Evolutionary conservation across 2,329 filamentous ascomycete species (phyloP), one percentile per base, ranked within the genome.

Genomic region (Periglandula ipomoeae): DNA sequence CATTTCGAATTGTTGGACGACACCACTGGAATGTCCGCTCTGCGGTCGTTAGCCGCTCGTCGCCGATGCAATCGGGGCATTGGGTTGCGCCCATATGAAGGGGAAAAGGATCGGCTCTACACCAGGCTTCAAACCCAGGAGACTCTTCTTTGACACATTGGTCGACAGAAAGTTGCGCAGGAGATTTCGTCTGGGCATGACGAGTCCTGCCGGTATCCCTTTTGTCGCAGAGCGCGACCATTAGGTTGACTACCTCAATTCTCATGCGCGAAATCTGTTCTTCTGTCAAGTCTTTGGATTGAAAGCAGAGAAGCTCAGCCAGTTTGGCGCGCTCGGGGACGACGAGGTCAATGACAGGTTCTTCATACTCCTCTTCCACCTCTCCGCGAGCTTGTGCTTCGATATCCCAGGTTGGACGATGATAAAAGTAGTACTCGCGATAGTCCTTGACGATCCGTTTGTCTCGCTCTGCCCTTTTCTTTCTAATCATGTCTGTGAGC

Each of bases 371-470:
- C 24, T 56, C 52, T 38, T 52, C 46, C 23, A 49, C 54, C 47
- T 60, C 35, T 2, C 50, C 47, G 7, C 22, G 22, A 47, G 30
- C 48, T 48, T 54, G 20, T 35, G 52, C 9, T 48, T 65, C 50
- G 24, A 66, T 61, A 32, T 65, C 61, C 57, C 46, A 57, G 27
- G 55, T 61, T 4, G 50, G 50, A 37, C 46, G 49, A 48, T 61
- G 47, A 35, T 60, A 56, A 39, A 63, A 65, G 45, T 63, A 63
- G 50, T 62, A 40, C 46, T 59, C 35, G 23, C 50, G 46, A 44
- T 65, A 64, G 39, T 54, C 49, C 47, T 55, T 55, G 17, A 53
- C 32, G 15, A 60, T 41, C 9, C 41, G n/a, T 34, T 53, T 56
- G 1, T 54, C 44, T 13, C 44, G 50, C 47, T 60, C 17, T 15